A percentile compares a stretch with the other conserved stretches of the same genome.
Conservation (phyloP, 2,329 filamentous ascomycete genomes). For the Diaporthe nobilis region DNA sequence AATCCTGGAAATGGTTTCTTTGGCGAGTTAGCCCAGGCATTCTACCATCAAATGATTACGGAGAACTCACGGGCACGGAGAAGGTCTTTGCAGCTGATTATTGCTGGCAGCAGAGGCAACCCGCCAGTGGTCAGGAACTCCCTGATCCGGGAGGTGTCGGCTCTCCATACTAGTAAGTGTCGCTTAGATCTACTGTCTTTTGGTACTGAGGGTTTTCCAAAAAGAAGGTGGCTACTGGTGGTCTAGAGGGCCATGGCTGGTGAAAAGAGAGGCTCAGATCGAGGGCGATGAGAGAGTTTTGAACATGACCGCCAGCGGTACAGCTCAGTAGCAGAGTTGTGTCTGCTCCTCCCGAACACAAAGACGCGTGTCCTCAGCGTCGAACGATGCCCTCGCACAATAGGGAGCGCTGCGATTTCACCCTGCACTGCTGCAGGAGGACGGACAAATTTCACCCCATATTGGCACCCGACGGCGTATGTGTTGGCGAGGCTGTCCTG, state of each 20-base stretch:
- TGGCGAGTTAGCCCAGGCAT: background rate
- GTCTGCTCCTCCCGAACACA: background rate
- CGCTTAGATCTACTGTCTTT: background rate
- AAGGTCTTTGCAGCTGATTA: background rate
- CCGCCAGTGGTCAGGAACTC: background rate
- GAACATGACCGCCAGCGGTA: background rate
- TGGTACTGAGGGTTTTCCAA: background rate
- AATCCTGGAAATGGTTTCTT: slow-evolving; percentile 25
- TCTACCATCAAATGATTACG: background rate
- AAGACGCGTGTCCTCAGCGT: slow-evolving; percentile 6
- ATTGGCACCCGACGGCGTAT: background rate
- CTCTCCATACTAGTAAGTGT: background rate
- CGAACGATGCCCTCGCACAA: background rate
- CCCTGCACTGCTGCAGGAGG: slow-evolving; percentile 26
- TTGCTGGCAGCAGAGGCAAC: background rate
- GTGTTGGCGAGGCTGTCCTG: slow-evolving; percentile 13
- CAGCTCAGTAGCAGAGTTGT: background rate
- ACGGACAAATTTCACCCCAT: slow-evolving; percentile 17
- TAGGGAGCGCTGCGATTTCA: slow-evolving; percentile 11
- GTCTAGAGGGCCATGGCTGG: background rate
- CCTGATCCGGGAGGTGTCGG: background rate
- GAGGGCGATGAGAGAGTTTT: slow-evolving; percentile 7
- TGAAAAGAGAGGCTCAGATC: background rate
- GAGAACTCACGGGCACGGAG: background rate
- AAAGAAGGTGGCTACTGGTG: background rate